Evolutionary conservation across 2,329 filamentous ascomycete species (phyloP).

Genomic region (Biscogniauxia mediterranea): DNA sequence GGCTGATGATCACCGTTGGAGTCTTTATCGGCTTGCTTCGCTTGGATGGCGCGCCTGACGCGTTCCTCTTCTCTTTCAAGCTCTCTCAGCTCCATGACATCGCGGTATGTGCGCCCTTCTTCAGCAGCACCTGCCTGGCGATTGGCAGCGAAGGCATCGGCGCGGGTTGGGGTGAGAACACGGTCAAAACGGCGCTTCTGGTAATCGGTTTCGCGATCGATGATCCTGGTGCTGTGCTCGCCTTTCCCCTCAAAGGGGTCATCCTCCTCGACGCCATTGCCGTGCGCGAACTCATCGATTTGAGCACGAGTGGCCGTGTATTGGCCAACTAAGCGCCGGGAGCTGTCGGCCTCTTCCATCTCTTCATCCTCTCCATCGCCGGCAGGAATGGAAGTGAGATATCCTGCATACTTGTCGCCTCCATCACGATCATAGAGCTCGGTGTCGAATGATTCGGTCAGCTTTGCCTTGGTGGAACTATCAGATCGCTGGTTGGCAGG

Average conservation of each 20-base stretch:
- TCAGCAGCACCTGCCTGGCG: slow-evolving; percentile 63
- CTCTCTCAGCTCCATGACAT: slow-evolving; percentile 87
- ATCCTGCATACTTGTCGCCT: slow-evolving; percentile 80
- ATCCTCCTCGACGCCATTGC: slow-evolving; percentile 83
- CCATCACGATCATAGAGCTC: slow-evolving; percentile 80
- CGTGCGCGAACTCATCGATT: slow-evolving; percentile 90
- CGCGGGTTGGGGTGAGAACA: slow-evolving; percentile 78
- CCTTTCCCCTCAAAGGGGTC: slow-evolving; percentile 79
- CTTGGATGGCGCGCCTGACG: slow-evolving; percentile 75
- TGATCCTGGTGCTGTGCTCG: slow-evolving; percentile 87
- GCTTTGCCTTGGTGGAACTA: slow-evolving; percentile 82
- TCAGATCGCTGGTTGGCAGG: slow-evolving; percentile 77
- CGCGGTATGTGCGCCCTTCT: slow-evolving; percentile 80
- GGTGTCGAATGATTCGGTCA: slow-evolving; percentile 86
- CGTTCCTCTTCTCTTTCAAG: slow-evolving; percentile 91
- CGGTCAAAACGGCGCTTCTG: slow-evolving; percentile 94
- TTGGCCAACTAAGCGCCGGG: slow-evolving; percentile 82
- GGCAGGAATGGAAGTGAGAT: slow-evolving; percentile 83
- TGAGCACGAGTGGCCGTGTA: slow-evolving; percentile 92
- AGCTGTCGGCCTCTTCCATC: slow-evolving; percentile 70
- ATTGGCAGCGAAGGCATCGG: slow-evolving; percentile 80
- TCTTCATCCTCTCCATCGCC: slow-evolving; percentile 76
- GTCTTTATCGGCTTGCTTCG: slow-evolving; percentile 64
- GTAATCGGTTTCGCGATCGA: slow-evolving; percentile 93
- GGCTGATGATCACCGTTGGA: slow-evolving; percentile 64